Percentiles rank a stretch among this genome's conserved stretches.
Evolutionary conservation across 139 green algal species (phyloP).

Genomic region (Closterium sp.): DNA sequence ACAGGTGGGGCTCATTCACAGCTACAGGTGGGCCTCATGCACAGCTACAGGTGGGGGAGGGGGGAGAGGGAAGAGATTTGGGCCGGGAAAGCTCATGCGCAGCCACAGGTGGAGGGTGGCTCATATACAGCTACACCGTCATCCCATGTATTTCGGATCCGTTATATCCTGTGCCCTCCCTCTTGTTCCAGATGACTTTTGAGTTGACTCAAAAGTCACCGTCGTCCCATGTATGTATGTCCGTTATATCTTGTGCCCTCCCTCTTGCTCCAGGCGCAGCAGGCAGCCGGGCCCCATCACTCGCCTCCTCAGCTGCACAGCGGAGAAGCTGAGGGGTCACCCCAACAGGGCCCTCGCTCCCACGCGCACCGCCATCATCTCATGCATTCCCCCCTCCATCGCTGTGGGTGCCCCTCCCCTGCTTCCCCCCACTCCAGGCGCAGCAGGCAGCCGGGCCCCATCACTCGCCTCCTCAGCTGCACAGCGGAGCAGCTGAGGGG

Average conservation of each 20-base stretch:
- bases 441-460: slow-evolving; percentile 36
- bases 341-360: slow-evolving; percentile 38
- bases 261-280: slow-evolving; percentile 24
- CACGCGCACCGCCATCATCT: slow-evolving; percentile 27
- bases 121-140: too few relatives aligned
- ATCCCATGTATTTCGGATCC: too few relatives aligned
- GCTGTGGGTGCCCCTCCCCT: too few relatives aligned
- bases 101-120: too few relatives aligned
- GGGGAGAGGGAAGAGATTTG: too few relatives aligned
- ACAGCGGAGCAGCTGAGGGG: slow-evolving; percentile 23
- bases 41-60: too few relatives aligned
- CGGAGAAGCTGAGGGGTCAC: slow-evolving; percentile 29
- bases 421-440: slow-evolving; percentile 20
- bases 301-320: slow-evolving; percentile 43
- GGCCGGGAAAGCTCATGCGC: background rate
- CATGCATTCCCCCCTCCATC: too few relatives aligned
- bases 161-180: too few relatives aligned
- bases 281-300: slow-evolving; percentile 41
- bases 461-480: slow-evolving; percentile 48
- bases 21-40: too few relatives aligned
- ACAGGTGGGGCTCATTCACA: too few relatives aligned
- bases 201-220: too few relatives aligned
- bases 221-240: background rate
- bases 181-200: too few relatives aligned
- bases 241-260: background rate